Evolutionary conservation across 345 rosid genomes (phyloP), one percentile per base, ranked within the genome.

Genomic region (Rhizophora apiculata): DNA sequence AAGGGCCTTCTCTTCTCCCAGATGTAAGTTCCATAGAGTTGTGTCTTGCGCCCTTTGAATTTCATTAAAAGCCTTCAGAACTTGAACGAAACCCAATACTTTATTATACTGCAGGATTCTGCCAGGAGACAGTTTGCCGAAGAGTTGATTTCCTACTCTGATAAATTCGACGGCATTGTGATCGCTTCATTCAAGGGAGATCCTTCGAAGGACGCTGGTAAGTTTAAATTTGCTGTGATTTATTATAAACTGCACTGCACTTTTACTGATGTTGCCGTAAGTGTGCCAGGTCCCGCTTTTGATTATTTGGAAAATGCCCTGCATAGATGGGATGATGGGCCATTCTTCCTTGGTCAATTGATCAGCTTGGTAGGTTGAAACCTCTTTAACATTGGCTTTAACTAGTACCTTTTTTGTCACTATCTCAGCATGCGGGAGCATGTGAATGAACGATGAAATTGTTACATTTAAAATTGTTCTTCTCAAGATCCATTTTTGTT

Each of bases 261-360:
- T 32, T 36, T 53, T 2, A 66, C 57, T 1, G 1, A 21, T 69
- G 46, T 16, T 24, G 53, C 19, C 29, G 62, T 74, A 76, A 8
- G 0, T 56, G 30, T 10, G 49, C 5, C 79, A 94, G 97, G 73
- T 71, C 80, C 92, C 68, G 89, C 79, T 57, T 87, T 94, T 36
- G 96, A 89, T 86, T 74, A 76, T 82, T 69, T 91, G 68, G 97
- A 94, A 82, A 80, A 83, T 65, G 81, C 90, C 67, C 83, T 89
- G 60, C 67, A 74, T 1, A 89, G 83, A 62, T 88, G 85, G 32
- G 85, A 82, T 65, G 97, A 92, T 31, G 97, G 99, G 0, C 92
- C 99, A 5, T 92, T 91, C 87, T 84, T 94, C 74, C 93, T 89
- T 31, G 96, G 97, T 48, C 87, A 84, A 72, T 75, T 86, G 67